Percentiles rank a stretch among this genome's conserved stretches.
phyloP scores from a whole-genome alignment of 208 protist species.

The Crithidia brevicula region DNA sequence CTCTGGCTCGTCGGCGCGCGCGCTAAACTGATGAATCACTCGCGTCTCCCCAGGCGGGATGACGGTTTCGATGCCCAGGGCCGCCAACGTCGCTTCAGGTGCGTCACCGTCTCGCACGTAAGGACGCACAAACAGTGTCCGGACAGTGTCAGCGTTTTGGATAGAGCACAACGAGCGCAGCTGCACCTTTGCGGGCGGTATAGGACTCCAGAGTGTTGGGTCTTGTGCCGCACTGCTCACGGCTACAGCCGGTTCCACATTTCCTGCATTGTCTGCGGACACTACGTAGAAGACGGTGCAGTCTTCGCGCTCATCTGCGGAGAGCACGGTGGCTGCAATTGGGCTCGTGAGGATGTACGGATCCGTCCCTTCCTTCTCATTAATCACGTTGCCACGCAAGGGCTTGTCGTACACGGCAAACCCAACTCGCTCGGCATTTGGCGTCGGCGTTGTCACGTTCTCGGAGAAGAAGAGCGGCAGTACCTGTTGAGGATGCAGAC shows the following conservation, averaged over 20 bases:
- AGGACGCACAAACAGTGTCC: constrained; percentile 11
- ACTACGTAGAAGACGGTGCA: constrained; percentile 32
- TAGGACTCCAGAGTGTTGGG: constrained; percentile 12
- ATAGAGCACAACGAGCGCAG: constrained; percentile 23
- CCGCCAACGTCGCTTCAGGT: constrained; percentile 10
- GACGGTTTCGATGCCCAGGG: constrained; percentile 2
- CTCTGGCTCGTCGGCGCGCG: constrained; percentile 27
- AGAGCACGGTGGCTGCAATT: constrained; percentile 18
- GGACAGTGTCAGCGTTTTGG: constrained; percentile 18
- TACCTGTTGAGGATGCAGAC: constrained; percentile 18
- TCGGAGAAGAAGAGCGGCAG: constrained; percentile 34
- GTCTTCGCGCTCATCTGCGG: constrained; percentile 2
- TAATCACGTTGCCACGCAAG: background rate
- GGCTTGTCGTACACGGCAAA: constrained; percentile 18
- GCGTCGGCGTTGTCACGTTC: constrained; percentile 17
- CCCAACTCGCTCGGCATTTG: constrained; percentile 14
- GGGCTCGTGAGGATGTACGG: constrained; percentile 27
- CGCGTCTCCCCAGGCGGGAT: constrained; percentile 16
- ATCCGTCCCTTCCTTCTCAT: constrained; percentile 14
- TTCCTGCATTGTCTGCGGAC: background rate
- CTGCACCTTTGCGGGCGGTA: constrained; percentile 4
- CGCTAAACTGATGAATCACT: constrained; percentile 18
- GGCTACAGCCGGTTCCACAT: background rate
- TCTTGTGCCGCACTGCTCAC: background rate
- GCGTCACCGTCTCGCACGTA: background rate